Evolutionary conservation across 2,329 filamentous ascomycete species (phyloP), one percentile per base, ranked within the genome.

Genomic region (Eutypa lata): DNA sequence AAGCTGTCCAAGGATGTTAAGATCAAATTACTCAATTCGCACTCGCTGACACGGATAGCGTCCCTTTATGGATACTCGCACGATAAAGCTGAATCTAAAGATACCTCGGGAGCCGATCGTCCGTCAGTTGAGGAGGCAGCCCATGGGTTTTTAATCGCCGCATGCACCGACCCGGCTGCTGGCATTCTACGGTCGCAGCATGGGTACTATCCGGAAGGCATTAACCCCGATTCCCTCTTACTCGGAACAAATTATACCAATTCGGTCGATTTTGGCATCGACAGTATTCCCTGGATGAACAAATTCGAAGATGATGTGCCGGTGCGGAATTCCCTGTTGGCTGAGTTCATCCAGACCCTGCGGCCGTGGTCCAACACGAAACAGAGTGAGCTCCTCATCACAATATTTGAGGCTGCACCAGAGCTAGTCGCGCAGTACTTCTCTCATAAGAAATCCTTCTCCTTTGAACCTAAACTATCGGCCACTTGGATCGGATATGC

Each of bases 401-500:
- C 86, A 3, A 91, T 96, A 33, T 96, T 99, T 66, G 79, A 78
- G 56, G 83, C 83, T 7, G 90, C 88, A 0, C 93, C 95, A 1
- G 94, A 97, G 70, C 79, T 97, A 3, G 83, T 96, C 1, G 88
- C 91, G 43, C 86, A 91, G 63, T 99, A 95, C 68, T 97, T 96
- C 65, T 78, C 85, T 43, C 86, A 83, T 66, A 92, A 91, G 65
- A 86, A 82, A 55, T 83, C 87, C 50, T 94, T 97, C 63, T 84
- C 87, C 0, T 91, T 96, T 57, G 92, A 97, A 42, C 92, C 94
- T 0, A 97, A 96, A 66, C 79, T 95, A 5, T 94, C 91, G 3
- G 87, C 91, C 44, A 94, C 91, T 0, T 99, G 94, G 94, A 89
- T 97, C 60, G 92, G 93, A 42, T 96, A 95, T 67, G 91, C 91